phyloP scores from a whole-genome alignment of 148 eudicot genomes.

The Arctostaphylos glauca region DNA sequence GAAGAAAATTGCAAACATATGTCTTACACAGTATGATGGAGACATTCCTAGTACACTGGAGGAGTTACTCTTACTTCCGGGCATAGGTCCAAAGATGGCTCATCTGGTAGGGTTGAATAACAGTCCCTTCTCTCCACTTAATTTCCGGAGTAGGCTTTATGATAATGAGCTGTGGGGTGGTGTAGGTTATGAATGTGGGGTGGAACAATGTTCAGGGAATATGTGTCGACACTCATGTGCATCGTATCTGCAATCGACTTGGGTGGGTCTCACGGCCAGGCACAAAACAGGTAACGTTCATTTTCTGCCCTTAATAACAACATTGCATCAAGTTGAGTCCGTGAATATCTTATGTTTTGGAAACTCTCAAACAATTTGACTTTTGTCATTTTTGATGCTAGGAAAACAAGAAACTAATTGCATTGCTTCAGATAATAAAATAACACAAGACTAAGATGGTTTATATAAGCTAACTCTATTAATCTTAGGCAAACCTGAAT shows the following conservation, averaged over 20 bases:
- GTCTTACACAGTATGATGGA: slow-evolving; percentile 67
- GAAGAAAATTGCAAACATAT: slow-evolving; percentile 83
- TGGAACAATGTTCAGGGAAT: slow-evolving; percentile 97
- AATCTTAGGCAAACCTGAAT: too few species aligned
- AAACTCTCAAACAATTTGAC: background rate
- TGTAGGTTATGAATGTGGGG: slow-evolving; percentile 83
- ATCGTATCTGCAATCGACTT: slow-evolving; percentile 90
- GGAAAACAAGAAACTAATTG: too few species aligned
- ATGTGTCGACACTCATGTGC: slow-evolving; percentile 99
- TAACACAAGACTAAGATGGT: too few species aligned
- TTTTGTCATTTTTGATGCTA: background rate
- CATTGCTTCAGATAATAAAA: too few species aligned
- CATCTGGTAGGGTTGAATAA: slow-evolving; percentile 60
- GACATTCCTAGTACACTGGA: slow-evolving; percentile 85
- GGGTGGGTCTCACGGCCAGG: slow-evolving; percentile 88
- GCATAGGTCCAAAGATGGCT: slow-evolving; percentile 98
- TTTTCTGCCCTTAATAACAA: background rate
- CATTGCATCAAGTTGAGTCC: background rate
- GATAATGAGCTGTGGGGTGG: background rate
- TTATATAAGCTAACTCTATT: too few species aligned
- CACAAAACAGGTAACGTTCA: slow-evolving; percentile 53
- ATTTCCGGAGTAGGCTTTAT: background rate
- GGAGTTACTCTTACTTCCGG: slow-evolving; percentile 81
- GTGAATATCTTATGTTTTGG: background rate
- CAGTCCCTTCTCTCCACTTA: slow-evolving; percentile 13